Base-by-base conservation (phyloP, 176 grass and related monocot species). In the Juncus effusus region DNA sequence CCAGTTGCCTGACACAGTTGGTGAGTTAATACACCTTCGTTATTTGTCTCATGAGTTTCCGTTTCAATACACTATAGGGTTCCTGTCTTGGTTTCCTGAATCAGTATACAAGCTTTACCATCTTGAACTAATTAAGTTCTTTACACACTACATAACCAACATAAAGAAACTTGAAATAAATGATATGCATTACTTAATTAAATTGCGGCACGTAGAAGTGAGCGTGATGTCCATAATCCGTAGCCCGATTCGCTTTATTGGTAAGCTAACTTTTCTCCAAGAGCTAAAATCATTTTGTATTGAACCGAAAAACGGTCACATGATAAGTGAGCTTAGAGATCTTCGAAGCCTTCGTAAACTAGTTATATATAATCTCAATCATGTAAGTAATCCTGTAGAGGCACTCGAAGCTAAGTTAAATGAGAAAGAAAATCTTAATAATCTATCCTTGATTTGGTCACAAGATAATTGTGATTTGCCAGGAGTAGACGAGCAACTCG, bases 221-320 rank as follows among this genome's bases (percentile, higher is more conserved):
- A n/a, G 57, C n/a, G n/a, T n/a, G n/a, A n/a, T n/a, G 6, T 3
- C 3, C 0, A 2, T 0, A 2, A n/a, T 37, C 67, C 41, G 6
- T 56, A 5, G 13, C 3, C 7, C 63, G 8, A 58, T 77, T 40
- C 74, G 54, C 0, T 0, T 3, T 3, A 15, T 72, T 69, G 38
- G 59, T 8, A 82, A 74, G n/a, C 74, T 77, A 2, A 77, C 59
- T 59, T 77, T 64, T 40, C 79, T 82, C 69, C 74, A 72, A 74
- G 64, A 59, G 10, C 12, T 82, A 15, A 4, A 45, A 5, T 19
- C 47, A 9, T 76, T 70, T 38, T 0, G 0, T 5, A 14, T 82
- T 11, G 64, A 62, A 56, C 57, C 64, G 47, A 16, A 45, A 14
- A 51, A 62, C 12, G 73, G 73, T 52, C 45, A 64, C 57, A 67